Conservation (phyloP, 129 eudicot genomes). For the Flaveria ramosissima region DNA sequence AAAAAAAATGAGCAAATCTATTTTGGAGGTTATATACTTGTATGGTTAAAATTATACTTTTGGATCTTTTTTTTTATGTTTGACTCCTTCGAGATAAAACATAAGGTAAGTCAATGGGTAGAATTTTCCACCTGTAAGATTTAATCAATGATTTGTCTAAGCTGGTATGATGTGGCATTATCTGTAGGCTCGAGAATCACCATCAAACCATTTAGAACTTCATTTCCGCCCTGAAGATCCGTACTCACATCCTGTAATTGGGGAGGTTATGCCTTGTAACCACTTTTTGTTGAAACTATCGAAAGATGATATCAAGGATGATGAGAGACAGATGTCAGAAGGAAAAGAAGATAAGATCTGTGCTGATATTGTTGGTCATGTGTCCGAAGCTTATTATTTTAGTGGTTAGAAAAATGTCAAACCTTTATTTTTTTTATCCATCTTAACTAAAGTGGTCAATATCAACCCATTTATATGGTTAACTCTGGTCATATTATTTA, state of each 20-base stretch:
- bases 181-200: slow-evolving; percentile 55
- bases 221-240: slow-evolving; percentile 98
- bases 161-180: slow-evolving; percentile 7
- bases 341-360: slow-evolving; percentile 43
- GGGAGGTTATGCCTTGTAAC: slow-evolving; percentile 57
- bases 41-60: neutral
- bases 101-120: neutral
- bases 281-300: slow-evolving; percentile 70
- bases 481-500: neutral
- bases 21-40: neutral
- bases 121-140: neutral
- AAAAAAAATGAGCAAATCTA: neutral
- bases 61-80: neutral
- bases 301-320: slow-evolving; percentile 43
- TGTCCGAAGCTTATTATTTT: slow-evolving; percentile 70
- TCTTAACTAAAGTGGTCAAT: neutral
- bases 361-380: slow-evolving; percentile 74
- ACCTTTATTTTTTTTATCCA: neutral
- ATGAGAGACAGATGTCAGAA: slow-evolving; percentile 33
- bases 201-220: slow-evolving; percentile 70
- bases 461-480: neutral
- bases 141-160: slow-evolving; percentile 3
- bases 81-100: neutral
- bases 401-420: slow-evolving; percentile 55
- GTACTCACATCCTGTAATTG: slow-evolving; percentile 81